phyloP scores from a whole-genome alignment of 805 yeast genomes.

The Wickerhamomyces strasburgensis region DNA sequence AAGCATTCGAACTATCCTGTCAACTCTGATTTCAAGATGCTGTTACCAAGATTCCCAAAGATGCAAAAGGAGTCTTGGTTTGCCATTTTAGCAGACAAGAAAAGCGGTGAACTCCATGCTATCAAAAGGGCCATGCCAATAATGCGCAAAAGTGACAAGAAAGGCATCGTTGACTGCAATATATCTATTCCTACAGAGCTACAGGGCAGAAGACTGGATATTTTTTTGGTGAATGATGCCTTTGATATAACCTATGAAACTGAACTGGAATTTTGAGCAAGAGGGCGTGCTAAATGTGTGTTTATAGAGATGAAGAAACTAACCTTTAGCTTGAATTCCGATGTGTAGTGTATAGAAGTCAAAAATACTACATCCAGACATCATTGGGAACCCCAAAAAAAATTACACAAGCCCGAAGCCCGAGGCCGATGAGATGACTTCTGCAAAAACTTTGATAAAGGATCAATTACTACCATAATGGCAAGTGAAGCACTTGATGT shows the following conservation, averaged over 20 bases:
- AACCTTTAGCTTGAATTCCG: no score
- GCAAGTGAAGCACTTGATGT: constrained; percentile 3
- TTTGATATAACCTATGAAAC: constrained; percentile 45
- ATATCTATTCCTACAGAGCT: constrained; percentile 47
- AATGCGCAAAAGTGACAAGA: constrained; percentile 21
- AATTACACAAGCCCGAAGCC: no score
- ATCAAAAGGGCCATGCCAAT: constrained; percentile 75
- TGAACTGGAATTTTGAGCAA: constrained; percentile 17
- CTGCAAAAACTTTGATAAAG: no score
- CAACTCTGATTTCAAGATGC: constrained; percentile 59
- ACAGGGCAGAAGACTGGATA: constrained; percentile 38
- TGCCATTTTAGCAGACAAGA: constrained; percentile 50
- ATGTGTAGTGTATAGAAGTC: no score
- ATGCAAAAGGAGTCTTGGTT: constrained; percentile 94
- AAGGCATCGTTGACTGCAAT: constrained; percentile 32
- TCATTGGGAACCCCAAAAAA: no score
- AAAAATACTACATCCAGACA: no score
- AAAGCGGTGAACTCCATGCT: constrained; percentile 49
- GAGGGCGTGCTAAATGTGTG: background rate
- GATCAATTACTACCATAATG: no score
- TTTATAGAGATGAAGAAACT: background rate
- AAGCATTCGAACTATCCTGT: constrained; percentile 44
- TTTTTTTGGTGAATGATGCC: constrained; percentile 62
- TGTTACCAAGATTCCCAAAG: constrained; percentile 82
- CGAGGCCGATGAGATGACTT: no score